These are phyloP conservation scores for Aspergillus sclerotioniger DNA, from an alignment of 495 filamentous ascomycete genomes.

Conservation along the genomic window DNA sequence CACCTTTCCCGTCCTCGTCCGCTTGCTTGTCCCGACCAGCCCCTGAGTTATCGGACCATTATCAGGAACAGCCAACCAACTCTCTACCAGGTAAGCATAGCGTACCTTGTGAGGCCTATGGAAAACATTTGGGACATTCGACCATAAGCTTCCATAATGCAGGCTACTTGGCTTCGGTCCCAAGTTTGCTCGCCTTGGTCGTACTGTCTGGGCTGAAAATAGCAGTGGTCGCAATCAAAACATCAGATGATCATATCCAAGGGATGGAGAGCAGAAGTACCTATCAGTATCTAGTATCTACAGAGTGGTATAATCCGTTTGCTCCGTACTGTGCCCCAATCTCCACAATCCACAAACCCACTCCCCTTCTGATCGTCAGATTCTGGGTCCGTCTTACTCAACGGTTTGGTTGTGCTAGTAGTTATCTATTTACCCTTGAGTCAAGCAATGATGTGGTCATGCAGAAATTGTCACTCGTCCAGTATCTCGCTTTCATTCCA, in stretches of 20 bases:
- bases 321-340: neutral
- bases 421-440: neutral
- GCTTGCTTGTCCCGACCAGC: neutral
- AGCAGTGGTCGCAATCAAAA: neutral
- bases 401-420: neutral
- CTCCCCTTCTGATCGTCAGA: neutral
- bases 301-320: neutral
- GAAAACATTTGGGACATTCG: neutral
- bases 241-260: neutral
- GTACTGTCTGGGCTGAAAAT: neutral
- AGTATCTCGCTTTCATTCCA: conserved; percentile 18
- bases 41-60: conserved; percentile 4
- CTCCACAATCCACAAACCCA: neutral
- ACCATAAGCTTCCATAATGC: neutral
- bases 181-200: neutral
- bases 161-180: neutral
- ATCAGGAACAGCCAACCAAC: neutral
- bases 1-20: conserved; percentile 1
- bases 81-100: neutral
- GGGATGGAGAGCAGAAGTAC: neutral
- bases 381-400: neutral
- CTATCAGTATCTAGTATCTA: neutral
- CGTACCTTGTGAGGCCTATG: neutral
- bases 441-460: neutral
- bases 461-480: neutral